Evolutionary conservation across 2,329 filamentous ascomycete genomes (phyloP), one percentile per base, ranked within the genome.

Genomic region (Niveomyces coronatus): DNA sequence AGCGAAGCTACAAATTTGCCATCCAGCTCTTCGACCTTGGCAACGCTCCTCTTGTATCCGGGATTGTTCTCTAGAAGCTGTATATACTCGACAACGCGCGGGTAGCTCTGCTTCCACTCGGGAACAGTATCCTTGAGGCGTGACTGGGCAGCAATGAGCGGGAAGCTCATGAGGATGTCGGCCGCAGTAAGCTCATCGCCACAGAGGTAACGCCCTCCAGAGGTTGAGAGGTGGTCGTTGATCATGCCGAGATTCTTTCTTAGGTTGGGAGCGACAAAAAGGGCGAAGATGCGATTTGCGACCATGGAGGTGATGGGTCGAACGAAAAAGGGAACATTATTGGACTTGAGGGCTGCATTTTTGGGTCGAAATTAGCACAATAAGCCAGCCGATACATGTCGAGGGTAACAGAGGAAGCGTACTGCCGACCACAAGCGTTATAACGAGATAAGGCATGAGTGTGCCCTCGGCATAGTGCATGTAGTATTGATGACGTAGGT

Each of bases 381-480:
- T n/a, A n/a, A n/a, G n/a, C n/a, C n/a, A n/a, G n/a, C n/a, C n/a
- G 11, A 24, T 5, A 34, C 22, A 35, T 27, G 11, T 32, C 22
- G 37, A 16, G n/a, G n/a, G 4, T n/a, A n/a, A 33, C 9, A 19
- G 10, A 17, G 27, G 2, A 23, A 60, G n/a, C 65, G 41, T 53
- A 71, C 68, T 56, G 4, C 52, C 52, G 10, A 82, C 63, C 18
- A 94, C 61, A 13, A 91, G 53, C 11, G 68, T 62, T 44, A 85
- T 59, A 1, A 88, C 60, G 45, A 91, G 56, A 33, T 77, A 64
- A 1, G 76, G 72, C 80, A 93, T 91, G 44, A 95, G 61, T 44
- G 75, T 85, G 9, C 88, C 89, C 62, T 95, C 89, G 5, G 76
- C 70, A 58, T 88, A 95, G 56, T 94, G 82, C 68, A 94, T 74